phyloP scores from a whole-genome alignment of 164 flowering plant species.

The Nymphaea colorata region DNA sequence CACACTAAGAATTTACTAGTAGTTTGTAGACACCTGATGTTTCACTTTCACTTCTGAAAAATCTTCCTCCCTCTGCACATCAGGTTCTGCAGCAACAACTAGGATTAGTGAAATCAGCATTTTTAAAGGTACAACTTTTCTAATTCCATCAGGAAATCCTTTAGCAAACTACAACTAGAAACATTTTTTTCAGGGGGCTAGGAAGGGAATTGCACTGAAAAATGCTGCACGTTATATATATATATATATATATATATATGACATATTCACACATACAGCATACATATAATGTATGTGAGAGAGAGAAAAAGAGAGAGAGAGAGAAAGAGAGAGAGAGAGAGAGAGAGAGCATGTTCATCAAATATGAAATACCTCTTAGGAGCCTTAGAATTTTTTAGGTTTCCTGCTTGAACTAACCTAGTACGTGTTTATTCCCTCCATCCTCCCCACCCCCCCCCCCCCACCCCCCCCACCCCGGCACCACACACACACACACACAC shows the following conservation, averaged over 20 bases:
- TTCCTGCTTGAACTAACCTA: no score
- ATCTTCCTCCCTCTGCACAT: slow-evolving; percentile 45
- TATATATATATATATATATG: not conserved
- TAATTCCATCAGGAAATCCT: not conserved
- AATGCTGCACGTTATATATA: not conserved
- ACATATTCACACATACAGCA: not conserved
- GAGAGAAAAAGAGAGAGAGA: no score
- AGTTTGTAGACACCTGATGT: slow-evolving; percentile 43
- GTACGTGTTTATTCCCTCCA: no score
- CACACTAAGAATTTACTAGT: no score
- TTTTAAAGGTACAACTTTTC: not conserved
- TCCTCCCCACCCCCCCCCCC: no score
- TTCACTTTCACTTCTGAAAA: slow-evolving; percentile 77
- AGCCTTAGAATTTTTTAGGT: no score
- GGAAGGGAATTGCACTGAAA: not conserved
- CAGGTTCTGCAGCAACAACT: slow-evolving; percentile 28
- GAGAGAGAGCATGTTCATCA: no score
- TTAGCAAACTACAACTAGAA: not conserved
- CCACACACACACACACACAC: no score
- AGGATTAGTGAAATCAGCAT: not conserved
- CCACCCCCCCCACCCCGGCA: no score
- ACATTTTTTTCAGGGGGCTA: not conserved
- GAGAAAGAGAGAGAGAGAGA: no score
- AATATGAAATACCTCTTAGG: no score
- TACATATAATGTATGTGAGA: not conserved